These are phyloP conservation scores for Dionaea muscipula DNA, from an alignment of 179 eudicot species.

Conservation along the genomic window DNA sequence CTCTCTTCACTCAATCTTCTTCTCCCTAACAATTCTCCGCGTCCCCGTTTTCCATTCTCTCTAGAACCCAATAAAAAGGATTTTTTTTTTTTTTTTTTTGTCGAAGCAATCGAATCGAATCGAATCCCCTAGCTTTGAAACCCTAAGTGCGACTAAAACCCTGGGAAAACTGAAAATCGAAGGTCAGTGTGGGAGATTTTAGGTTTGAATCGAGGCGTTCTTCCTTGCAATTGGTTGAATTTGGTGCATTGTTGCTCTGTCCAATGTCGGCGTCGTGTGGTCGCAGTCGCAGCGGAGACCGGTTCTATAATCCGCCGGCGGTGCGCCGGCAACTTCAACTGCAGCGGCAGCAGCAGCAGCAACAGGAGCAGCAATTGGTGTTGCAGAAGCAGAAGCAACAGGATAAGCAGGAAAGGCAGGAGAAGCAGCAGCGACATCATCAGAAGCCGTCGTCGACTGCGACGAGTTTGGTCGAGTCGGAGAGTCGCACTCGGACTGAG, in stretches of 20 bases:
- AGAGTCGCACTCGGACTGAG: slow-evolving; percentile 28
- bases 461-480: slow-evolving; percentile 15
- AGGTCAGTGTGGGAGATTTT: no score
- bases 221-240: neutral
- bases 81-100: no score
- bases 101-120: no score
- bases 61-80: no score
- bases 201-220: no score
- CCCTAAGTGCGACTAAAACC: no score
- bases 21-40: no score
- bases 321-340: slow-evolving; percentile 37
- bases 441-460: slow-evolving; percentile 5
- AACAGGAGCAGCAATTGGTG: slow-evolving; percentile 11
- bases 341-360: slow-evolving; percentile 23
- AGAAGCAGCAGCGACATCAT: slow-evolving; percentile 13
- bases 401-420: slow-evolving; percentile 12
- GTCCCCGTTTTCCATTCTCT: no score
- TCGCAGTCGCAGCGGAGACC: slow-evolving; percentile 50
- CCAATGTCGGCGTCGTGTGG: slow-evolving; percentile 30
- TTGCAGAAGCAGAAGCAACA: slow-evolving; percentile 3
- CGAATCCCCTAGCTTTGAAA: no score
- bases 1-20: no score
- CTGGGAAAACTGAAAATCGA: no score
- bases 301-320: slow-evolving; percentile 59
- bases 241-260: neutral